A percentile compares a stretch with the other conserved stretches of the same genome.
phyloP scores from a whole-genome alignment of 148 eudicot genomes.

The Vaccinium myrtillus region DNA sequence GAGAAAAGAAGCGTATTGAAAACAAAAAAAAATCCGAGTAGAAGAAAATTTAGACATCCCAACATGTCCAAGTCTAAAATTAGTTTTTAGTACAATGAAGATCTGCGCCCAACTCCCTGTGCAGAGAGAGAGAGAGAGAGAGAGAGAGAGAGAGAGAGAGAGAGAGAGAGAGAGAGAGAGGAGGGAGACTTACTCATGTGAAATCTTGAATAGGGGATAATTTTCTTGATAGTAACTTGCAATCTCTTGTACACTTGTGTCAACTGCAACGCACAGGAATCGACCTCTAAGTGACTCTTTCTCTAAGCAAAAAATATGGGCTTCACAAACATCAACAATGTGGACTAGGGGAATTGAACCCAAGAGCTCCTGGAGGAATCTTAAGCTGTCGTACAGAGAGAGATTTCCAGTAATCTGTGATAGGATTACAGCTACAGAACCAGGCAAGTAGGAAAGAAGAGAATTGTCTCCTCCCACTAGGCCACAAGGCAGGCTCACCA shows the following conservation, averaged over 20 bases:
- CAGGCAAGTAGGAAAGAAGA: constrained; percentile 24
- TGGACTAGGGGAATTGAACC: constrained; percentile 49
- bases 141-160: neutral
- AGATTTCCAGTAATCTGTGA: constrained; percentile 26
- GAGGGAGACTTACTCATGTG: neutral
- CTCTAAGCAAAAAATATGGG: constrained; percentile 35
- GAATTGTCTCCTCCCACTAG: constrained; percentile 52
- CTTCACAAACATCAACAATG: constrained; percentile 39
- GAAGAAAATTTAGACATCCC: neutral
- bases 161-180: neutral
- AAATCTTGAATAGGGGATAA: neutral
- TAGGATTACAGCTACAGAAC: neutral
- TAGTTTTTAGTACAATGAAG: neutral
- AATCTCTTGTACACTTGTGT: neutral
- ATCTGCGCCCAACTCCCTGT: neutral
- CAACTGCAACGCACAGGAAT: constrained; percentile 30
- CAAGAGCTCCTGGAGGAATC: constrained; percentile 29
- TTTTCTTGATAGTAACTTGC: neutral
- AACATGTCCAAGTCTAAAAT: neutral
- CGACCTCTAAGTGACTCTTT: constrained; percentile 33
- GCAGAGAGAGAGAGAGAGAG: neutral
- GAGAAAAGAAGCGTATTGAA: neutral
- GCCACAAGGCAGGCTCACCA: constrained; percentile 41
- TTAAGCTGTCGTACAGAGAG: neutral
- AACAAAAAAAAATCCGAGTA: neutral